Evolutionary conservation across 2,329 filamentous ascomycete species (phyloP), one percentile per base, ranked within the genome.

Genomic region (Aspergillus carbonarius): DNA sequence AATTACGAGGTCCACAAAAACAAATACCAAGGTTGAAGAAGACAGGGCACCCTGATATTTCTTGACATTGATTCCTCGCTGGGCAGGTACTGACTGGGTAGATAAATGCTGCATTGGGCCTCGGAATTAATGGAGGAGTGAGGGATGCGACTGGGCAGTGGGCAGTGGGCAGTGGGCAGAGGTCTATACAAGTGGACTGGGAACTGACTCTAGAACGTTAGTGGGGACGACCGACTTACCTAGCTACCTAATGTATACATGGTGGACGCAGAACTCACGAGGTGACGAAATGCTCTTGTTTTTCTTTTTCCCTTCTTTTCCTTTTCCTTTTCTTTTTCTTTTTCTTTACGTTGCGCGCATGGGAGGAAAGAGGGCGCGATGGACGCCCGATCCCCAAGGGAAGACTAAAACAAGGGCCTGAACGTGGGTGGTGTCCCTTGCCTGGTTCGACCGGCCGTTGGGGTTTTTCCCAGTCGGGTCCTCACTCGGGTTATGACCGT

Each of bases 341-440:
- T n/a, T 42, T 23, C 13, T 23, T 10, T n/a, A n/a, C n/a, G n/a
- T n/a, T n/a, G n/a, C n/a, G 17, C 39, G 18, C 17, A 12, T 5
- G 18, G 39, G 18, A 30, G 25, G 30, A 48, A 23, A 17, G 15
- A 30, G 25, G 23, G 44, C 23, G 44, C 27, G 27, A 48, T 32
- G 25, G 44, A 48, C 15, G 44, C 44, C 44, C 44, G 44, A 48
- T 48, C 44, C 44, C 15, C n/a, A 32, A 3, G 15, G n/a, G 23
- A 48, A 30, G 25, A 32, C 51, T 32, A 34, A 44, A 44, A 44
- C 37, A 44, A 54, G 51, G 51, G 51, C 51, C 51, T 54, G 51
- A 54, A 54, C 51, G 51, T 54, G 50, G 51, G 25, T 44, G 51
- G 17, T 44, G 51, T 54, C 51, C 51, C 51, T 54, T 54, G 39